Percentiles rank a stretch among this genome's conserved stretches.
Conservation (phyloP, 1,284 basidiomycete genomes). For the Peniophora sp. region DNA sequence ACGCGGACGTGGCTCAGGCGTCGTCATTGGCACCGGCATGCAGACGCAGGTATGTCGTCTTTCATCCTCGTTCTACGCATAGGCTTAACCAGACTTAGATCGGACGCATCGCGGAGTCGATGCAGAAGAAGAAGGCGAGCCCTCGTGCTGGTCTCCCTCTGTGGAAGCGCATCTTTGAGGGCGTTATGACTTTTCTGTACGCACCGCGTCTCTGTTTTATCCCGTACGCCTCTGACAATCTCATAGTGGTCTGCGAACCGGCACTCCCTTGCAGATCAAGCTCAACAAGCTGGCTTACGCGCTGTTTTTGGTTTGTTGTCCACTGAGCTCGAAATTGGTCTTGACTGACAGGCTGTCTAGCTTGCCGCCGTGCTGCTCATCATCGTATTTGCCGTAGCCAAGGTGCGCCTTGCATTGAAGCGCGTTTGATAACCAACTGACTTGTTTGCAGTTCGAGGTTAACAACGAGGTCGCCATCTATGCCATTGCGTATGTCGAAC, state of each 20-base stretch:
- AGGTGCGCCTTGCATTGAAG: slow-evolving; percentile 37
- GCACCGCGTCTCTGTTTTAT: not conserved
- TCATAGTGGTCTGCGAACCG: slow-evolving; percentile 15
- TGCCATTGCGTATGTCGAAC: slow-evolving; percentile 24
- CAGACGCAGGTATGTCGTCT: slow-evolving; percentile 47
- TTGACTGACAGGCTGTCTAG: not conserved
- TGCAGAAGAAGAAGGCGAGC: slow-evolving; percentile 6
- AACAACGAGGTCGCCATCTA: slow-evolving; percentile 38
- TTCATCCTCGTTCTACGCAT: slow-evolving; percentile 33
- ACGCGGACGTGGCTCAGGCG: slow-evolving; percentile 54
- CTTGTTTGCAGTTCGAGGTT: slow-evolving; percentile 37
- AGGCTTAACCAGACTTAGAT: not conserved
- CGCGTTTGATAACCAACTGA: too few species aligned
- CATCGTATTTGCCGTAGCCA: slow-evolving; percentile 46
- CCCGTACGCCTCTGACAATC: not conserved
- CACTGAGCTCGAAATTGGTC: not conserved
- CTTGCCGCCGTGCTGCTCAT: slow-evolving; percentile 19
- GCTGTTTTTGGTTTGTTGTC: not conserved
- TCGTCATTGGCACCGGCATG: slow-evolving; percentile 60
- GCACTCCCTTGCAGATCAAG: slow-evolving; percentile 58
- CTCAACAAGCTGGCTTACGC: slow-evolving; percentile 41
- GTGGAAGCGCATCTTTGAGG: slow-evolving; percentile 3
- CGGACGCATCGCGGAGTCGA: slow-evolving; percentile 1
- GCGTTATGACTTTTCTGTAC: slow-evolving; percentile 8
- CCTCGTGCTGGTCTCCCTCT: slow-evolving; percentile 4